Percentiles rank a stretch among this genome's conserved stretches.
Evolutionary conservation across 192 early-diverging fungal genomes (phyloP).

Genomic region (Cetraspora pellucida): DNA sequence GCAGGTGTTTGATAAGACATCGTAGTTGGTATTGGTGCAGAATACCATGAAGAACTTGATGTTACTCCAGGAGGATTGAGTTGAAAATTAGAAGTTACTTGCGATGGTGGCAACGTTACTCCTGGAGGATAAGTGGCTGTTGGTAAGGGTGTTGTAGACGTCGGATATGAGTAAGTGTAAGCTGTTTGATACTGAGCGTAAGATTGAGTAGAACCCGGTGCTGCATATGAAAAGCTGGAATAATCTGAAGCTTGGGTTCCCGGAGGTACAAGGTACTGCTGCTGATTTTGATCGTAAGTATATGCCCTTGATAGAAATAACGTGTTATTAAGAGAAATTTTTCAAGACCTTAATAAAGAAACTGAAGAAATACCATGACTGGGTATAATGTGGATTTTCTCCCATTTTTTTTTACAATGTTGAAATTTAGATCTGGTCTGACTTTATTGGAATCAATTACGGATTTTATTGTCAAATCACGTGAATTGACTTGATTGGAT

Average conservation of each 20-base stretch:
- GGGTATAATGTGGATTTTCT: constrained; percentile 30
- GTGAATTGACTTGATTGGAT: no score
- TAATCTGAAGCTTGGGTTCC: constrained; percentile 32
- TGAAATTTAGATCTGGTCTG: no score
- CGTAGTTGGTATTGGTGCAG: constrained; percentile 25
- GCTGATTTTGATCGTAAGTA: constrained; percentile 27
- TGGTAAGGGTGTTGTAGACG: background rate
- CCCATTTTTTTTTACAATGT: constrained; percentile 3
- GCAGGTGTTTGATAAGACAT: background rate
- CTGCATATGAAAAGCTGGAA: background rate
- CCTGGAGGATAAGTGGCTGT: constrained; percentile 21
- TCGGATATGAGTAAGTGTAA: background rate
- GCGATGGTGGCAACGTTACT: constrained; percentile 24
- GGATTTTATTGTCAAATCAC: no score
- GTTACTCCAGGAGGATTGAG: constrained; percentile 34
- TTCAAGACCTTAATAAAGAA: no score
- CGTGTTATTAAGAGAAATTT: no score
- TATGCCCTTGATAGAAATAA: background rate
- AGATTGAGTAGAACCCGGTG: background rate
- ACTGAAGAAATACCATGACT: background rate
- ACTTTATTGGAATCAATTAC: no score
- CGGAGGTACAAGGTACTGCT: constrained; percentile 21
- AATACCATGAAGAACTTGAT: constrained; percentile 30
- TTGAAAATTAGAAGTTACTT: constrained; percentile 28
- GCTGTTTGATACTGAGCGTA: background rate